phyloP scores from a whole-genome alignment of 2,329 filamentous ascomycete genomes.

The Phyllosticta paracitricarpa region DNA sequence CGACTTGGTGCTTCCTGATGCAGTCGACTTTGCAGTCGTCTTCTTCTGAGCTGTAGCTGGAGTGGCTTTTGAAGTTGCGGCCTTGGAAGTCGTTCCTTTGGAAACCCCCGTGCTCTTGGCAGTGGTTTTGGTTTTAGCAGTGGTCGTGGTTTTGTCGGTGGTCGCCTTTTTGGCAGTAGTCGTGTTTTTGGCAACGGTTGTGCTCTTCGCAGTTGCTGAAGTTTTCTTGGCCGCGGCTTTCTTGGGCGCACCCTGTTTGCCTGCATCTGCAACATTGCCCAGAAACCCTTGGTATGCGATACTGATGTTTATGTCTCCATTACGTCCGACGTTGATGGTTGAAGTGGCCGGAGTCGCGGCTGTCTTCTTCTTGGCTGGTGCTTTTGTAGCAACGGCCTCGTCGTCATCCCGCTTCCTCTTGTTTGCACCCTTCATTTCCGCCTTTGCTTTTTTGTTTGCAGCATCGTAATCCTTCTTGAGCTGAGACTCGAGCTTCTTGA shows the following conservation, averaged over 20 bases:
- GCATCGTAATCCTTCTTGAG: slow-evolving; percentile 50
- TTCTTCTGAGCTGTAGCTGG: background rate
- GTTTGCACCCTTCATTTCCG: slow-evolving; percentile 15
- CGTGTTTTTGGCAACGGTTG: background rate
- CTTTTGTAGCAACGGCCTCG: background rate
- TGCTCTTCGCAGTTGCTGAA: background rate
- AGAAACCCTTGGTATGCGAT: background rate
- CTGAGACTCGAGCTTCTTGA: slow-evolving; percentile 42
- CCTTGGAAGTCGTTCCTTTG: background rate
- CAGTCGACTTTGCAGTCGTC: background rate
- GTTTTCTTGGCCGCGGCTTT: background rate
- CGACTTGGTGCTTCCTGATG: background rate
- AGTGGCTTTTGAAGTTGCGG: background rate
- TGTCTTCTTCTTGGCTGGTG: background rate
- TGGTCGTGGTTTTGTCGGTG: background rate
- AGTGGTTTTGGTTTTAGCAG: background rate
- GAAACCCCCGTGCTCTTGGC: background rate
- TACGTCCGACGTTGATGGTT: slow-evolving; percentile 9
- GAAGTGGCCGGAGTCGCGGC: slow-evolving; percentile 10
- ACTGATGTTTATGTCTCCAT: background rate
- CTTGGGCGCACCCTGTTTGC: background rate
- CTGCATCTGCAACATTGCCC: background rate
- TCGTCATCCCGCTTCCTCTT: slow-evolving; percentile 2
- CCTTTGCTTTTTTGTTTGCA: slow-evolving; percentile 40
- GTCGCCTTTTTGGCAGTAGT: background rate